Conservation (phyloP, 2,329 filamentous ascomycete species). For the Fusarium hainanense region DNA sequence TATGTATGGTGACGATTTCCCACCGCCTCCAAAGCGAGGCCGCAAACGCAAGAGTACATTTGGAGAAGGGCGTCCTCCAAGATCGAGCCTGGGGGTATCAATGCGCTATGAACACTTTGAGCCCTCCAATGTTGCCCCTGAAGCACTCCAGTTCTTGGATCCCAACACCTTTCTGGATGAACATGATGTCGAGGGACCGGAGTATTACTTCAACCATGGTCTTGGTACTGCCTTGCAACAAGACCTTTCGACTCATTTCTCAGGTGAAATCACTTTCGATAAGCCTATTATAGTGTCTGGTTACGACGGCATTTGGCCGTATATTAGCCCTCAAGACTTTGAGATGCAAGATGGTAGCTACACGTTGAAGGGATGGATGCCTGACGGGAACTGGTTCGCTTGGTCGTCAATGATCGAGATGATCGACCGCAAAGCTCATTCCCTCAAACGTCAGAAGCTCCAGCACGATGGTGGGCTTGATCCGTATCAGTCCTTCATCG, state of each 20-base stretch:
- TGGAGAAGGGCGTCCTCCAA: conserved; percentile 10
- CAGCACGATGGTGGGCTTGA: conserved; percentile 7
- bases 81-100: conserved; percentile 18
- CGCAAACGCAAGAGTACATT: conserved; percentile 35
- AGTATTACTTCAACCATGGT: conserved; percentile 11
- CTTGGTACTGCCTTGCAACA: conserved; percentile 18
- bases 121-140: conserved; percentile 22
- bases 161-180: conserved; percentile 56
- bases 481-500: conserved; percentile 39
- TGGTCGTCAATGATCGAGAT: conserved; percentile 48
- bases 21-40: conserved; percentile 38
- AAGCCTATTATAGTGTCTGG: conserved; percentile 42
- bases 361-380: conserved; percentile 58
- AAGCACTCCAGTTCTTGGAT: conserved; percentile 53
- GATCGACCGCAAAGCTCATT: conserved; percentile 45
- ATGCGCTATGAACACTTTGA: conserved; percentile 37
- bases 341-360: conserved; percentile 54
- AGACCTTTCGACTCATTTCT: not conserved
- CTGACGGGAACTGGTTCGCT: conserved; percentile 52
- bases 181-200: conserved; percentile 30
- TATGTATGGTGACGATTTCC: conserved; percentile 30
- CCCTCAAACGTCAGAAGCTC: conserved; percentile 23
- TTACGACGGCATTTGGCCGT: conserved; percentile 49
- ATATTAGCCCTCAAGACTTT: conserved; percentile 49
- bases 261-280: conserved; percentile 31